Evolutionary conservation across 768 basidiomycete genomes (phyloP).

Genomic region (Leccinum barrowsii): DNA sequence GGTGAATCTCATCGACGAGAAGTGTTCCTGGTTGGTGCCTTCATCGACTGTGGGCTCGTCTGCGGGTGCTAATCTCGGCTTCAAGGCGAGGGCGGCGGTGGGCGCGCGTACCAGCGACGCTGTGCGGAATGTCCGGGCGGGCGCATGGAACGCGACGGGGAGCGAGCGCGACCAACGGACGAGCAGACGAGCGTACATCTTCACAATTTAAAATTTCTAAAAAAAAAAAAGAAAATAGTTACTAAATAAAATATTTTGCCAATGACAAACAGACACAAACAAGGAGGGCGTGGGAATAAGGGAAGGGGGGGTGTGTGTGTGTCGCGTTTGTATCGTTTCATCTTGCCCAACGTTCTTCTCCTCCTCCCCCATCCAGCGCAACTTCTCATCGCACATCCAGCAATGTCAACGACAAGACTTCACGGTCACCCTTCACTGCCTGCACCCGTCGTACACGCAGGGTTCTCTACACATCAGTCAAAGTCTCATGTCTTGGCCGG

Average conservation of each 20-base stretch:
- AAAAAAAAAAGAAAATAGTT: background rate
- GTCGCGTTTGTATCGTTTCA: constrained; percentile 24
- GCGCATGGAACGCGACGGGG: constrained; percentile 8
- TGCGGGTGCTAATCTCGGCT: constrained; percentile 6
- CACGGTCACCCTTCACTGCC: constrained; percentile 64
- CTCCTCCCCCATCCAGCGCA: constrained; percentile 18
- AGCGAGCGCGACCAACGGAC: constrained; percentile 20
- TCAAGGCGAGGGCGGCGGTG: constrained; percentile 8
- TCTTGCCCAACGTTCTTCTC: constrained; percentile 5
- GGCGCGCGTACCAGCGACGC: constrained; percentile 9
- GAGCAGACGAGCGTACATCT: constrained; percentile 26
- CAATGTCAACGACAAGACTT: constrained; percentile 53
- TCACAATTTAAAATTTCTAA: background rate
- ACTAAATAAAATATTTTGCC: constrained; percentile 2
- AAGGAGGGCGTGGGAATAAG: constrained; percentile 21
- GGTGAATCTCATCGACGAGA: constrained; percentile 26
- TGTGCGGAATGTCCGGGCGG: constrained; percentile 12
- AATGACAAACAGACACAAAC: constrained; percentile 22
- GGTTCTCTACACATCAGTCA: constrained; percentile 69
- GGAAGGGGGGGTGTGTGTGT: constrained; percentile 10
- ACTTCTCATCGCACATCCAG: background rate
- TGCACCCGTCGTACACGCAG: constrained; percentile 69
- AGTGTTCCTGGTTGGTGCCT: constrained; percentile 24
- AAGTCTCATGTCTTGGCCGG: constrained; percentile 86
- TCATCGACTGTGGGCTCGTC: constrained; percentile 14